Percentiles rank a stretch among this genome's conserved stretches.
Evolutionary conservation across 805 yeast species (phyloP).

Genomic region (Cyberlindnera sargentensis): DNA sequence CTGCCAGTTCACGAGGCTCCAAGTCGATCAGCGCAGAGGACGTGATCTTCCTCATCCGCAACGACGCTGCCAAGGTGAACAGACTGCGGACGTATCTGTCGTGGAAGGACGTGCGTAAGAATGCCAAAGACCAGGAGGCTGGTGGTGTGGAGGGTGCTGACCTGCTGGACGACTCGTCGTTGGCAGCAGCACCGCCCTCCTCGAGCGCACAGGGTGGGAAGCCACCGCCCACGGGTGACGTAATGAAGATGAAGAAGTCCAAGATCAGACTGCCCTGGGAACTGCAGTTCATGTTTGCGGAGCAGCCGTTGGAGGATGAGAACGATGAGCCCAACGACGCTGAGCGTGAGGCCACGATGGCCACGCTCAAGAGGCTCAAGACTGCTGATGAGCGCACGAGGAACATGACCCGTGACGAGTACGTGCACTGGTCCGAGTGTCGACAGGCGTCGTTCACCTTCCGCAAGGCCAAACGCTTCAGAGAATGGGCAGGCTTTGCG

Average conservation of each 20-base stretch:
- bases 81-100: constrained; percentile 84
- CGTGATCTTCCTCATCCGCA: constrained; percentile 84
- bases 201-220: constrained; percentile 31
- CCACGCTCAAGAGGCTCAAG: constrained; percentile 82
- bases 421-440: constrained; percentile 98
- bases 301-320: constrained; percentile 73
- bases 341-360: constrained; percentile 81
- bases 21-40: constrained; percentile 87
- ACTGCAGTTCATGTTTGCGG: constrained; percentile 84
- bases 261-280: constrained; percentile 93
- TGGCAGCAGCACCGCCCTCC: neutral
- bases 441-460: constrained; percentile 96
- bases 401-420: constrained; percentile 93
- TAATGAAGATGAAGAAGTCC: constrained; percentile 62
- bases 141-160: constrained; percentile 53
- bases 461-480: constrained; percentile 85
- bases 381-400: constrained; percentile 91
- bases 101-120: constrained; percentile 95
- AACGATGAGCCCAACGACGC: constrained; percentile 74
- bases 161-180: constrained; percentile 34
- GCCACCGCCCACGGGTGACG: constrained; percentile 25
- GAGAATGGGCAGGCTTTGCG: constrained; percentile 92
- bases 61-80: constrained; percentile 90
- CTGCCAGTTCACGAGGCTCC: constrained; percentile 75
- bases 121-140: constrained; percentile 59